phyloP scores from a whole-genome alignment of 2,329 filamentous ascomycete genomes.

The Xylariaceae sp. region DNA sequence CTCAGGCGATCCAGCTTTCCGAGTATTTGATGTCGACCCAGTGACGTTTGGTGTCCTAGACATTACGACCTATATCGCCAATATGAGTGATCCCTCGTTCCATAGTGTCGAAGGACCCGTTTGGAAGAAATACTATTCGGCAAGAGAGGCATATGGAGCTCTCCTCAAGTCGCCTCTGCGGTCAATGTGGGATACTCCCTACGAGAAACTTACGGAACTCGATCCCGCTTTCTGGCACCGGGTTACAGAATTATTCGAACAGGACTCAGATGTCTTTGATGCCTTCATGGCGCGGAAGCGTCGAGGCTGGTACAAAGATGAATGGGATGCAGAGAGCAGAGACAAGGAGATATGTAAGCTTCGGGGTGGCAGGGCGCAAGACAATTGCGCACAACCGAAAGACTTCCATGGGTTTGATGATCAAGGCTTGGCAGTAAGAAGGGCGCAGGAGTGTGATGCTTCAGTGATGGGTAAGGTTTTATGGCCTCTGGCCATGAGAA shows the following conservation, averaged over 20 bases:
- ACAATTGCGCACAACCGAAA: conserved; percentile 44
- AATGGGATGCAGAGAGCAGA: conserved; percentile 32
- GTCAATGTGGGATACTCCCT: no score
- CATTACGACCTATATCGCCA: conserved; percentile 49
- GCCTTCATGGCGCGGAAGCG: conserved; percentile 45
- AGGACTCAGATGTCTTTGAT: conserved; percentile 40
- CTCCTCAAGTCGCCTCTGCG: conserved; percentile 39
- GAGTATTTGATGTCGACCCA: conserved; percentile 55
- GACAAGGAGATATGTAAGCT: conserved; percentile 47
- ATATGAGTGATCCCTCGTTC: conserved; percentile 44
- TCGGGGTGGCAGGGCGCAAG: conserved; percentile 47
- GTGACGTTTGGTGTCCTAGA: conserved; percentile 54
- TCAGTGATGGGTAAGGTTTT: conserved; percentile 21
- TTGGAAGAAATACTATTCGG: conserved; percentile 56
- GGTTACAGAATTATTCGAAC: conserved; percentile 47
- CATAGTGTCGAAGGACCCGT: conserved; percentile 39
- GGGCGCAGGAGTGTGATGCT: conserved; percentile 19
- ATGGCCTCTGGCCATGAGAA: conserved; percentile 9
- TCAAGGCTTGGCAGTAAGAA: conserved; percentile 19
- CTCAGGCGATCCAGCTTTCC: conserved; percentile 53
- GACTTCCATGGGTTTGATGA: conserved; percentile 27
- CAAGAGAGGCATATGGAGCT: conserved; percentile 49
- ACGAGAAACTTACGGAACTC: no score
- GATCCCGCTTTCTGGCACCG: conserved; percentile 58
- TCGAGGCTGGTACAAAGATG: conserved; percentile 40